phyloP scores from a whole-genome alignment of 2,329 filamentous ascomycete species.

The Zymoseptoria ardabiliae region DNA sequence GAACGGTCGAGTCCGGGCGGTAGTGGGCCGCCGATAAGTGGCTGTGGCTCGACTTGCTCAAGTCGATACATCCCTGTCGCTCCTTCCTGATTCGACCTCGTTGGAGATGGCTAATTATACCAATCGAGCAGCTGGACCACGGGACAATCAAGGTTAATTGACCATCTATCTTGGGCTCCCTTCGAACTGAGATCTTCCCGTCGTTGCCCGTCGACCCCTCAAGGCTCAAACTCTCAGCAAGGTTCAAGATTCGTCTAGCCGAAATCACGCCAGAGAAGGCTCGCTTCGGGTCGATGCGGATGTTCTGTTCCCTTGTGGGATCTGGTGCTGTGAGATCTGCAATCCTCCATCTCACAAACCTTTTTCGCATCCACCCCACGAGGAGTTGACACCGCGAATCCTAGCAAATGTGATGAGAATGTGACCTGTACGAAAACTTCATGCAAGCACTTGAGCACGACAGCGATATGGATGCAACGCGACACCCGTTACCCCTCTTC shows the following conservation, averaged over 20 bases:
- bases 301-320: background rate
- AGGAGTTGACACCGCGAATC: background rate
- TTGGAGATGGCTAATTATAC: constrained; percentile 5
- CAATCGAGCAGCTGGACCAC: background rate
- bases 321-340: background rate
- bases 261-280: background rate
- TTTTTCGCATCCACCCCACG: background rate
- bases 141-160: constrained; percentile 8
- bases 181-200: background rate
- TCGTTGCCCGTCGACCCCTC: background rate
- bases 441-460: constrained; percentile 21
- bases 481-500: constrained; percentile 13
- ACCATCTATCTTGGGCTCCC: constrained; percentile 11
- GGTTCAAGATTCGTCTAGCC: background rate
- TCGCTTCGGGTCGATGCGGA: constrained; percentile 17
- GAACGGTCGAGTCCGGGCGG: background rate
- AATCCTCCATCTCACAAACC: background rate
- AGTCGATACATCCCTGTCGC: background rate
- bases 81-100: background rate
- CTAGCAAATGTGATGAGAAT: constrained; percentile 1
- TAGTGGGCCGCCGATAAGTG: background rate
- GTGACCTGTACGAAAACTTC: constrained; percentile 7
- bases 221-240: background rate
- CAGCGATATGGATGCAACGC: constrained; percentile 13
- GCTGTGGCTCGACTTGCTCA: background rate